Conservation (phyloP, 2,329 filamentous ascomycete genomes). For the Penicillium sp. region DNA sequence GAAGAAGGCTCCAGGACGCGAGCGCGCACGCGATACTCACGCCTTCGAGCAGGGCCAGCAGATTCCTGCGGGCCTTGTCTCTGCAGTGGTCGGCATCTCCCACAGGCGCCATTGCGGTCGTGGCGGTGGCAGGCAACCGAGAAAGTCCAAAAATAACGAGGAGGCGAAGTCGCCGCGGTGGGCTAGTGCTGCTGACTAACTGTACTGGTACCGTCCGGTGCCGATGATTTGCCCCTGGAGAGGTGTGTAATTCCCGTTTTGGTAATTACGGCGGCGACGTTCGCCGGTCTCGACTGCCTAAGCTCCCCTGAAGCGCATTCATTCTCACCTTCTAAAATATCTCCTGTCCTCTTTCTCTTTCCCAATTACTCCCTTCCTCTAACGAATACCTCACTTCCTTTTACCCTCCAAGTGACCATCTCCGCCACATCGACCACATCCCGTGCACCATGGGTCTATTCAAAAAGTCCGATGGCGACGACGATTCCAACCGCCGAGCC, state of each 20-base stretch:
- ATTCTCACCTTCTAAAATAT: slow-evolving; percentile 11
- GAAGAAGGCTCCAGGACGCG: slow-evolving; percentile 10
- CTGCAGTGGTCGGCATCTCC: slow-evolving; percentile 46
- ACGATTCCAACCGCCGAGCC: slow-evolving; percentile 52
- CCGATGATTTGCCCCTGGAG: neutral
- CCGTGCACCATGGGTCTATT: slow-evolving; percentile 38
- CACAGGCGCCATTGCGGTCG: slow-evolving; percentile 23
- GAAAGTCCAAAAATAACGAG: slow-evolving; percentile 23
- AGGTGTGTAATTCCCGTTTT: no score
- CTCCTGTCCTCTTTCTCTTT: slow-evolving; percentile 9
- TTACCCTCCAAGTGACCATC: neutral
- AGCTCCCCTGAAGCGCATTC: slow-evolving; percentile 28
- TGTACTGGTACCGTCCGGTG: neutral
- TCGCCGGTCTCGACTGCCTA: slow-evolving; percentile 17
- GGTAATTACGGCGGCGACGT: no score
- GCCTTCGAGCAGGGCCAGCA: slow-evolving; percentile 87
- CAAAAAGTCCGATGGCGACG: slow-evolving; percentile 56
- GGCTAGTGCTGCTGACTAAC: slow-evolving; percentile 24
- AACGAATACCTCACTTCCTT: neutral
- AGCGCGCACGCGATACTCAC: slow-evolving; percentile 66
- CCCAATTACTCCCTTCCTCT: slow-evolving; percentile 1
- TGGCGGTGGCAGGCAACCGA: slow-evolving; percentile 21
- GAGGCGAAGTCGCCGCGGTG: slow-evolving; percentile 15
- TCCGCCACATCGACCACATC: neutral
- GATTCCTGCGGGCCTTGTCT: slow-evolving; percentile 71